phyloP scores from a whole-genome alignment of 768 basidiomycete species.

The Roridomyces roridus region DNA sequence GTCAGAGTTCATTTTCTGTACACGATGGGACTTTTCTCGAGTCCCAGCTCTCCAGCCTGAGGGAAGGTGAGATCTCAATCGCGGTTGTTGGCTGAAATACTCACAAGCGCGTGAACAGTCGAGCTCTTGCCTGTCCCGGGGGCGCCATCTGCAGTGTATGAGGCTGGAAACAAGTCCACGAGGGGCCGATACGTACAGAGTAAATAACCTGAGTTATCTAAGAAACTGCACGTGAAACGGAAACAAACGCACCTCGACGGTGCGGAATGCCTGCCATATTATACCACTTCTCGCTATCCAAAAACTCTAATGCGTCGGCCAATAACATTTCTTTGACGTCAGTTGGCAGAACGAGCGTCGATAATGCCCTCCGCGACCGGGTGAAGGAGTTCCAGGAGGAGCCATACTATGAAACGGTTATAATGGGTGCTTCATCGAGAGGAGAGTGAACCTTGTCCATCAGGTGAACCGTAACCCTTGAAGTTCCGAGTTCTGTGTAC shows the following conservation, averaged over 20 bases:
- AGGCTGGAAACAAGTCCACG: background rate
- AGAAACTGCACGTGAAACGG: too few species aligned
- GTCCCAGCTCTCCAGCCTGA: conserved; percentile 16
- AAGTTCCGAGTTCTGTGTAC: conserved; percentile 2
- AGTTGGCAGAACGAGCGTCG: conserved; percentile 3
- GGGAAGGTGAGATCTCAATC: background rate
- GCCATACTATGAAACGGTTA: background rate
- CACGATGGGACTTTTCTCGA: too few species aligned
- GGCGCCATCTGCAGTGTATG: background rate
- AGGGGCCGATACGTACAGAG: background rate
- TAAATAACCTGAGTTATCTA: background rate
- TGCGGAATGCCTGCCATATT: conserved; percentile 11
- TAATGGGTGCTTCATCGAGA: background rate
- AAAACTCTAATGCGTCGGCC: conserved; percentile 9
- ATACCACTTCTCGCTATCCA: conserved; percentile 16
- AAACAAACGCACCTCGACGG: conserved; percentile 5
- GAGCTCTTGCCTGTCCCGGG: conserved; percentile 20
- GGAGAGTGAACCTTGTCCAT: background rate
- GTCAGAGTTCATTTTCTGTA: too few species aligned
- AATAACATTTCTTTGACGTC: conserved; percentile 15
- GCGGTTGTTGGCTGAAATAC: background rate
- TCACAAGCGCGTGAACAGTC: conserved; percentile 9
- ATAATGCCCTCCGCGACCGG: conserved; percentile 4
- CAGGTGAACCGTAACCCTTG: conserved; percentile 3
- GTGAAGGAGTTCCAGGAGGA: background rate